Base-by-base conservation (phyloP, 768 basidiomycete genomes). In the Cytidiella melzeri region DNA sequence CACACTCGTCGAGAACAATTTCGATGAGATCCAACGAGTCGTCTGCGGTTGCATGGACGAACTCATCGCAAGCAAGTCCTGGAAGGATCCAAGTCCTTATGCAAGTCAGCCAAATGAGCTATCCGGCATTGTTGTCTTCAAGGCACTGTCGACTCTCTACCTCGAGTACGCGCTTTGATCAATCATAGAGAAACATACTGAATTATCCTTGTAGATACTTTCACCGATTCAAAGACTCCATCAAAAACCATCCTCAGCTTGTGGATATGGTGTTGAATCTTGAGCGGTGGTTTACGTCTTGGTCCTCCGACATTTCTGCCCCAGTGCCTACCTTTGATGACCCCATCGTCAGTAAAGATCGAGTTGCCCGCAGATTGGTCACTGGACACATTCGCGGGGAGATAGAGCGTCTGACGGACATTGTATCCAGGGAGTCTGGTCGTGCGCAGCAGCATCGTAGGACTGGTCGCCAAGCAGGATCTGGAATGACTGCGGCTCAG, bases 161-260 rank as follows among this genome's bases (percentile, higher is more conserved):
- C 43, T 52, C 7, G 48, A 60, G 58, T 64, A 45, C n/a, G 58
- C 42, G 10, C 15, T 45, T 21, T 21, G 50, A 5, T 38, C n/a
- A 15, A n/a, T n/a, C n/a, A n/a, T n/a, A n/a, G n/a, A n/a, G n/a
- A n/a, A n/a, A n/a, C n/a, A 25, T 6, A 3, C 41, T 3, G 3
- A 1, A 4, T 9, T 1, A 13, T 1, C 25, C 43, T 28, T 21
- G 1, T 26, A 84, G 83, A 54, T 79, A 69, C 46, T 56, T 84
- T 5, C 70, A 69, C 4, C 79, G 81, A 2, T 84, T 83, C 65
- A 81, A 82, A 61, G 74, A 77, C 39, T 73, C 74, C 0, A 63
- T 76, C 9, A 63, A 68, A 2, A 71, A 64, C 21, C 70, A 79
- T 50, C 79, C 79, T 0, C 60, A 66, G 21, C 61, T 85, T 1